Evolutionary conservation across 495 filamentous ascomycete species (phyloP), one percentile per base, ranked within the genome.

Genomic region (Penicillium ucsense): DNA sequence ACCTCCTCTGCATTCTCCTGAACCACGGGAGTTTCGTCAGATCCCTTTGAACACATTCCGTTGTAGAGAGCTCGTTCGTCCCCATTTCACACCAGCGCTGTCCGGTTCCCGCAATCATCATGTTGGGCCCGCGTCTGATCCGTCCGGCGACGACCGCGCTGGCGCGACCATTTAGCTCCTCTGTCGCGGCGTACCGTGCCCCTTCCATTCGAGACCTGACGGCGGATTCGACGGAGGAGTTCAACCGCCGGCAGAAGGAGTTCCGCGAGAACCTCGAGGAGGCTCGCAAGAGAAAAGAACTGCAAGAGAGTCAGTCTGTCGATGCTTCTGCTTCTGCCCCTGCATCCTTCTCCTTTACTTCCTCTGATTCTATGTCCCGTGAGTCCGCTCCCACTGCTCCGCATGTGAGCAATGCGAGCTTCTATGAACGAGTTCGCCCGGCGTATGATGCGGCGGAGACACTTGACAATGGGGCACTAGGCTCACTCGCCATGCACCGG

Each of bases 131-230:
- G 53, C 76, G 75, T 49, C 55, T 73, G 50, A 44, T 75, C 48
- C 72, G 72, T 59, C 63, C 71, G 51, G 61, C 67, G 59, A 65
- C 71, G n/a, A 31, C 12, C 38, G 60, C 68, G 47, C 63, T 81
- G 49, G 54, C 76, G 37, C 78, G 86, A 40, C 66, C 80, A 31
- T 81, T 91, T 62, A 73, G 73, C 50, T 78, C 79, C 38, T 78
- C 83, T 36, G 59, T 73, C 35, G 47, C 70, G 47, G 57, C 67
- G 53, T 72, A 75, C 52, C 76, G 77, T 45, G 67, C 84, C 39
- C 92, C 94, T n/a, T 81, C 84, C 30, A 75, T 98, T 27, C 82
- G 86, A 56, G 89, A 97, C 70, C 80, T 98, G 64, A 81, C 81
- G 11, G 77, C 82, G 35, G 74, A 83, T 43, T 77, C 79, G 38